Base-by-base conservation (phyloP, 2,329 filamentous ascomycete species). In the Aspergillus sp. region DNA sequence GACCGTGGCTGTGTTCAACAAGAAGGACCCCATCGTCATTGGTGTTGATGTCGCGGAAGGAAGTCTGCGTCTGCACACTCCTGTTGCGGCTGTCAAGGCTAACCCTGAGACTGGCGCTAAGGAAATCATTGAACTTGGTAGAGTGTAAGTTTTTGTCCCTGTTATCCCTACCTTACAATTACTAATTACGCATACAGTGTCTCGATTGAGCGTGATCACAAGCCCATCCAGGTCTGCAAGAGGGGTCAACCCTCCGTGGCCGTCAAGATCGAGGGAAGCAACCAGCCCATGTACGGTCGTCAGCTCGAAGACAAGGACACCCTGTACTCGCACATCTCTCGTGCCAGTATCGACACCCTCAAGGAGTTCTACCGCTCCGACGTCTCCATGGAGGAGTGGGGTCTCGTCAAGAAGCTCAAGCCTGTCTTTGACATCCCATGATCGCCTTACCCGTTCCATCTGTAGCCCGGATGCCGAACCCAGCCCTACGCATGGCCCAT, bases 201-300 rank as follows among this genome's bases (percentile, higher is more conserved):
- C 58, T 93, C 90, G 2, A 99, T 99, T 73, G 94, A 99, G 79
- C 89, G 96, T 74, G 96, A 99, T 69, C 95, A 99, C 85, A 99
- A 99, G 82, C 88, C 95, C 65, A 89, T 99, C 67, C 86, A 84
- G 9, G 84, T 97, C 60, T 96, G 92, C 82, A 99, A 99, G 80
- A 94, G 92, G 81, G 94, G 94, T 55, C 91, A 96, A 74, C 95
- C 96, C n/a, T 96, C 92, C 1, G 96, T 99, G 9, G 95, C 95
- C 19, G 84, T 99, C 82, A 99, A 99, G 84, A 96, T 99, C 71
- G 96, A 99, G 81, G 94, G 92, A 57, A 81, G 89, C 60, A 91
- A 94, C 75, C 95, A 99, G 81, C 96, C 95, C 15, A 87, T 90
- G 61, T 99, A 99, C 74, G 95, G 95, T 60, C 90, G 95, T 63